These are phyloP conservation scores for Ballota nigra DNA, from an alignment of 257 asterid species.

Conservation along the genomic window DNA sequence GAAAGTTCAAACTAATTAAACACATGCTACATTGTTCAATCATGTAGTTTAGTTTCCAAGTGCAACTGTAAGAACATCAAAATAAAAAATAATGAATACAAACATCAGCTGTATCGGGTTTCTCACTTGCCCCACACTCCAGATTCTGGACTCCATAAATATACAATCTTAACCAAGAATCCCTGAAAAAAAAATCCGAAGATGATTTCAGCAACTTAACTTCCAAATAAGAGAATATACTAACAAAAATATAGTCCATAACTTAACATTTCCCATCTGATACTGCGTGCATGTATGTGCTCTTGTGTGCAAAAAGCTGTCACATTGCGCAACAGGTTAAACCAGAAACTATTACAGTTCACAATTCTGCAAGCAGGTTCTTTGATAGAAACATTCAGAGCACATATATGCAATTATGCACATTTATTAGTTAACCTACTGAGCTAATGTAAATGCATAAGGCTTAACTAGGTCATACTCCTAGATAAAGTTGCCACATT, in stretches of 20 bases:
- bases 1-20: neutral
- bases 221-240: neutral
- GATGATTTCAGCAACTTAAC: conserved; percentile 18
- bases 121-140: conserved; percentile 21
- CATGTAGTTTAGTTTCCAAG: conserved; percentile 10
- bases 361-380: neutral
- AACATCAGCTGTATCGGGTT: conserved; percentile 18
- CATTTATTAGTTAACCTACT: neutral
- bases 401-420: neutral
- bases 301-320: too few relatives aligned
- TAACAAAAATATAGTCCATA: neutral
- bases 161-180: conserved; percentile 8
- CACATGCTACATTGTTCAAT: conserved; percentile 3
- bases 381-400: neutral
- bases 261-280: neutral
- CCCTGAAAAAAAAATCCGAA: conserved; percentile 26
- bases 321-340: too few relatives aligned
- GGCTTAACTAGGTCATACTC: neutral
- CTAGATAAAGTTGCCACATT: neutral
- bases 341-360: neutral
- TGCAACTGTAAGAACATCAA: conserved; percentile 11
- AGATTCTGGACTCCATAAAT: conserved; percentile 8
- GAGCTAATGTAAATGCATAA: neutral
- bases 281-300: too few relatives aligned
- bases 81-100: conserved; percentile 8